Evolutionary conservation across 768 basidiomycete genomes (phyloP), one percentile per base, ranked within the genome.

Genomic region (Obba rivulosa): DNA sequence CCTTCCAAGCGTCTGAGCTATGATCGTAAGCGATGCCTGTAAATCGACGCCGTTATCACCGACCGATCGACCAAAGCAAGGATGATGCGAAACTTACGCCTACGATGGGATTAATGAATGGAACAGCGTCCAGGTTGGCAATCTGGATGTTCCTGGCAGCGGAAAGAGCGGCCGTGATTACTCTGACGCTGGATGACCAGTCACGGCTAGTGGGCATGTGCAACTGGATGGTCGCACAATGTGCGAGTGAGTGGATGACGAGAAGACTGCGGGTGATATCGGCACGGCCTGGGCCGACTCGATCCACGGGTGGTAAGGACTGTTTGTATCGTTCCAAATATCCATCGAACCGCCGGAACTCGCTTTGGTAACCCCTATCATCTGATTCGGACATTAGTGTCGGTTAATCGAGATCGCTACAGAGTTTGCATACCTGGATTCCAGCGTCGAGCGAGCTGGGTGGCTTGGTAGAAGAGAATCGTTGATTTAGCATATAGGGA

Each of bases 391-490:
- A 13, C 28, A 13, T 31, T 13, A 31, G 28, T 31, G 28, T 5
- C 28, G 5, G 28, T 13, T 7, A 13, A 13, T 5, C 28, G 13
- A 5, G 28, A 31, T 7, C 13, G 28, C 28, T 31, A 13, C 13
- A 5, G 28, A 31, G 5, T 31, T 31, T 7, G 28, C 28, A 13
- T 31, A 31, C 28, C 66, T 55, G 21, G 61, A 60, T 34, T 57
- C 53, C 58, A 66, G 21, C 66, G 64, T 22, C 63, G 75, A 7
- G 74, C 72, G 16, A 86, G 63, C 41, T 76, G 74, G 8, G 76
- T 69, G 8, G 83, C 77, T 20, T 75, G 71, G 55, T 82, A 81
- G 48, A 82, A 77, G 36, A 85, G 64, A 20, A 81, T 72, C 5
- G 76, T 70, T 1, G 81, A 79, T 53, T 83, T 82, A 48, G 71